These are phyloP conservation scores for Lactarius sanguifluus DNA, from an alignment of 768 basidiomycete genomes.

Conservation along the genomic window DNA sequence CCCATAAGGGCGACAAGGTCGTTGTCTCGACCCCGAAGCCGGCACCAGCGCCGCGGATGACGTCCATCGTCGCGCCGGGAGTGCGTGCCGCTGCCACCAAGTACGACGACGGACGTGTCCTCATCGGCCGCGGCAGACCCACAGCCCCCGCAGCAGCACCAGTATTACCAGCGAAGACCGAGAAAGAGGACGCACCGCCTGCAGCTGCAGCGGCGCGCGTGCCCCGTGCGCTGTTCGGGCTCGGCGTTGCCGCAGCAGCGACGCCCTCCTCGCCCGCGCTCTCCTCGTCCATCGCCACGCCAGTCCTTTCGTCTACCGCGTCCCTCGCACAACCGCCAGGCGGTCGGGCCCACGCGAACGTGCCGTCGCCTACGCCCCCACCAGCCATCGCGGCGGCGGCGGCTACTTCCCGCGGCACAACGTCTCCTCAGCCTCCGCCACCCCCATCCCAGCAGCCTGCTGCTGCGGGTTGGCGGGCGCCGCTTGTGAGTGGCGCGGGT, in stretches of 20 bases:
- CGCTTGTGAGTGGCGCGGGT: constrained; percentile 14
- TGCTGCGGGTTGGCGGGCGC: constrained; percentile 12
- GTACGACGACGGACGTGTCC: neutral
- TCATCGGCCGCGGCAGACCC: neutral
- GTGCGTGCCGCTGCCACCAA: neutral
- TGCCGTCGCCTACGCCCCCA: constrained; percentile 19
- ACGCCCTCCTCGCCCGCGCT: constrained; percentile 36
- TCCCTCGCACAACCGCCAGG: constrained; percentile 59
- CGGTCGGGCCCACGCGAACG: constrained; percentile 30
- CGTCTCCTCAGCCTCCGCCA: constrained; percentile 30
- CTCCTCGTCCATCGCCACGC: constrained; percentile 70
- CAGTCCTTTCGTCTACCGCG: constrained; percentile 72
- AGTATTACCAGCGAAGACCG: neutral
- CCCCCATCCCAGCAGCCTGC: neutral
- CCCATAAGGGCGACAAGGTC: neutral
- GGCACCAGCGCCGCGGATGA: neutral
- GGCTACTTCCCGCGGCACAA: constrained; percentile 31
- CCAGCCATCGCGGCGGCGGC: neutral
- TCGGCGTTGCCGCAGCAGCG: constrained; percentile 22
- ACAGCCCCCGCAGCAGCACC: neutral
- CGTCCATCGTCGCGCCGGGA: neutral
- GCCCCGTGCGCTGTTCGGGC: constrained; percentile 12
- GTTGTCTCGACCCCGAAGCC: neutral
- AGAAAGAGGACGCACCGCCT: constrained; percentile 6
- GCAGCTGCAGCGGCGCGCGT: neutral